Conservation (phyloP, 2,329 filamentous ascomycete genomes). For the Exutisphaerella laricina region DNA sequence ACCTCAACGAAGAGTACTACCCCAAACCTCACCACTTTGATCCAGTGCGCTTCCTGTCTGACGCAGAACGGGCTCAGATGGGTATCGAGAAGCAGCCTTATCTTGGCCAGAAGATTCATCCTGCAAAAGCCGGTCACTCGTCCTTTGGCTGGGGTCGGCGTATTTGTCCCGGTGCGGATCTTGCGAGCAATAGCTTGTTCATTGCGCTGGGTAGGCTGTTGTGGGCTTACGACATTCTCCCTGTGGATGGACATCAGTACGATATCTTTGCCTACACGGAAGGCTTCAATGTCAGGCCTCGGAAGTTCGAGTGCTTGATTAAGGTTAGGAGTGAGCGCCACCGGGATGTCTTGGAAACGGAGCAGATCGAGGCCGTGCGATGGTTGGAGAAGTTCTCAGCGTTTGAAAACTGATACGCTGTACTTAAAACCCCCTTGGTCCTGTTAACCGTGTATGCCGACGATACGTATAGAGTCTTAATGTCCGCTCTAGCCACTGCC, state of each 20-base stretch:
- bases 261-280: constrained; percentile 39
- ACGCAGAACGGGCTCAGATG: neutral
- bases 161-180: constrained; percentile 6
- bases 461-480: no score
- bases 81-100: constrained; percentile 1
- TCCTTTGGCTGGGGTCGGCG: constrained; percentile 13
- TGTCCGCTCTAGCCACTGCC: no score
- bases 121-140: constrained; percentile 7
- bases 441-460: no score
- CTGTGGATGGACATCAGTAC: constrained; percentile 30
- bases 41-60: constrained; percentile 11
- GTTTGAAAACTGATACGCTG: no score
- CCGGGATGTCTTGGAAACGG: constrained; percentile 28
- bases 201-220: constrained; percentile 36
- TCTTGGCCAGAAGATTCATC: neutral
- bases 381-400: constrained; percentile 35
- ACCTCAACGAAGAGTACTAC: constrained; percentile 9
- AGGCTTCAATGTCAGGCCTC: constrained; percentile 38
- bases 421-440: no score
- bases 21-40: constrained; percentile 8
- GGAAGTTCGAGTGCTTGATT: constrained; percentile 34
- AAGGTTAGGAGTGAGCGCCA: constrained; percentile 31
- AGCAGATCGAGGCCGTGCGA: constrained; percentile 28
- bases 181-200: constrained; percentile 43
- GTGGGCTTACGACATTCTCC: constrained; percentile 42